Conservation (phyloP, 768 basidiomycete species). For the Phaeotremella skinneri region DNA sequence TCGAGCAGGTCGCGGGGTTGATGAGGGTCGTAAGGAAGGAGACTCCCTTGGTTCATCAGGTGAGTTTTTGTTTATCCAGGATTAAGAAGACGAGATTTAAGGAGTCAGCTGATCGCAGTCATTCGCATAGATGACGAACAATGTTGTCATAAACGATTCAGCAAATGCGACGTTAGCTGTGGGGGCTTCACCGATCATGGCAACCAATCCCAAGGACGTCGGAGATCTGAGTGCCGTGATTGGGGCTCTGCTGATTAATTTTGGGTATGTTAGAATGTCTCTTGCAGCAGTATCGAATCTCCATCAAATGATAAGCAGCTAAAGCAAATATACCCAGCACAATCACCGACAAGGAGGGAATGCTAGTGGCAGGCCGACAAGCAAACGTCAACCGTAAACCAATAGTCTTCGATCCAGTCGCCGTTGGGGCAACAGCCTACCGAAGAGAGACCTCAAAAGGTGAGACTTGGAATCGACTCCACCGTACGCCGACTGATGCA, state of each 20-base stretch:
- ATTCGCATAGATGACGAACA: conserved; percentile 91
- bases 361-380: conserved; percentile 68
- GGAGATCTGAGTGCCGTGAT: conserved; percentile 67
- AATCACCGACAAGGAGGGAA: conserved; percentile 62
- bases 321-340: too few species aligned
- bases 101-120: neutral
- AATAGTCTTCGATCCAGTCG: conserved; percentile 87
- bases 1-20: conserved; percentile 56
- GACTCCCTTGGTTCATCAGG: conserved; percentile 76
- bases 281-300: too few species aligned
- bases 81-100: neutral
- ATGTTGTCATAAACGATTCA: conserved; percentile 81
- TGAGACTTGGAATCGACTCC: conserved; percentile 46
- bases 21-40: conserved; percentile 58
- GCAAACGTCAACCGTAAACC: conserved; percentile 72
- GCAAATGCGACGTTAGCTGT: conserved; percentile 86
- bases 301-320: neutral
- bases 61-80: conserved; percentile 16
- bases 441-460: conserved; percentile 64
- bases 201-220: conserved; percentile 77
- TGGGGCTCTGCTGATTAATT: conserved; percentile 75
- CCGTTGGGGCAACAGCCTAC: conserved; percentile 75
- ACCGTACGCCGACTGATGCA: neutral
- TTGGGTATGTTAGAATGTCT: conserved; percentile 62
- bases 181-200: conserved; percentile 92